phyloP scores from a whole-genome alignment of 371 early-diverging fungal genomes.

The Fennellomyces sp. region DNA sequence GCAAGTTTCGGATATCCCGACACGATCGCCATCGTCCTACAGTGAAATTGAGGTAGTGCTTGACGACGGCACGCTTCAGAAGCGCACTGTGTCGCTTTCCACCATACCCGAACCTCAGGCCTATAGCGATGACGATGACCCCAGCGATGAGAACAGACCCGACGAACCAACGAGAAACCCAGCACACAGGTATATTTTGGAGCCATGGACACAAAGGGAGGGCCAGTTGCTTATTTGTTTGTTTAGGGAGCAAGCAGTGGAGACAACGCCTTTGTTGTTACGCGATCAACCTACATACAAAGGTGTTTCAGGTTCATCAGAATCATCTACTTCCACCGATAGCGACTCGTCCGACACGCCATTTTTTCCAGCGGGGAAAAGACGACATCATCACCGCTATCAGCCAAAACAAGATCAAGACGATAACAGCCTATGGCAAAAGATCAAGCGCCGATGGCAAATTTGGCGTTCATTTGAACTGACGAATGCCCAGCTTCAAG shows the following conservation, averaged over 20 bases:
- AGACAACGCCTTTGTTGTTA: conserved; percentile 10
- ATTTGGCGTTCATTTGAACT: conserved; percentile 1
- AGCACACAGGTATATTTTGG: background rate
- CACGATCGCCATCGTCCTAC: conserved; percentile 12
- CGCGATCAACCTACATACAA: background rate
- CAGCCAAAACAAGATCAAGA: background rate
- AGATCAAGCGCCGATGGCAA: background rate
- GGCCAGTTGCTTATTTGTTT: background rate
- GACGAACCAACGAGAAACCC: background rate
- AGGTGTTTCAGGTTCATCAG: conserved; percentile 6
- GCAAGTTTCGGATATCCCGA: conserved; percentile 5
- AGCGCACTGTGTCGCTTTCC: conserved; percentile 32
- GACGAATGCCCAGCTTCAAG: conserved; percentile 40
- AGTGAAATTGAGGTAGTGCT: conserved; percentile 33
- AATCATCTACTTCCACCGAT: conserved; percentile 12
- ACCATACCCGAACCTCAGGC: conserved; percentile 20
- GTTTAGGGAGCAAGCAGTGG: background rate
- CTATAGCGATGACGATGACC: background rate
- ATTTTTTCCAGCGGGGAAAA: background rate
- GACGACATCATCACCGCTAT: background rate
- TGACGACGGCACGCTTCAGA: conserved; percentile 34
- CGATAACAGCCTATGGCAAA: background rate
- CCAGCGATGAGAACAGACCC: conserved; percentile 2
- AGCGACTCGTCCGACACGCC: conserved; percentile 7
- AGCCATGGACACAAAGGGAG: background rate